Evolutionary conservation across 2,329 filamentous ascomycete species (phyloP).

Genomic region (Stagonosporopsis chrysanthemi): DNA sequence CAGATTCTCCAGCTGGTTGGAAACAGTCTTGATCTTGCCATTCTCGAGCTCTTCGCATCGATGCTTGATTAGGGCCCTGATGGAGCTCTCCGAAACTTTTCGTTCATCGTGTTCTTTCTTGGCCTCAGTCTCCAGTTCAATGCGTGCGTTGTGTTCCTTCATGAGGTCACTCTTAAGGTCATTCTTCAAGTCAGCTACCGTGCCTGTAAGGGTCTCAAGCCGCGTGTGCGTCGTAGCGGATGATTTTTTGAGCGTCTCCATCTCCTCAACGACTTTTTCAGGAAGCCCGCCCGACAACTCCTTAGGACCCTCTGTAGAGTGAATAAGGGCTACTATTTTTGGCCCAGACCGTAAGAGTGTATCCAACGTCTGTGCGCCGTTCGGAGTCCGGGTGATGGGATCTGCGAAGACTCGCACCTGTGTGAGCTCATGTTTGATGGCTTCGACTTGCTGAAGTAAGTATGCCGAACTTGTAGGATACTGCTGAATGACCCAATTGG

Average conservation of each 20-base stretch:
- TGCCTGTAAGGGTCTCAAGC: neutral
- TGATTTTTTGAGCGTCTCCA: neutral
- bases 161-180: neutral
- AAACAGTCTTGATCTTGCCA: neutral
- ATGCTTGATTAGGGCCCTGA: neutral
- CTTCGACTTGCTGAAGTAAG: conserved; percentile 9
- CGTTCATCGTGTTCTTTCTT: conserved; percentile 7
- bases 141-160: neutral
- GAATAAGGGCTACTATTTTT: conserved; percentile 7
- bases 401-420: conserved; percentile 5
- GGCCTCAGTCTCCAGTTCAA: conserved; percentile 6
- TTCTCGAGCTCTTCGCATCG: neutral
- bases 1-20: neutral
- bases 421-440: conserved; percentile 13
- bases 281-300: neutral
- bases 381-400: conserved; percentile 7
- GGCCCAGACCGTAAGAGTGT: conserved; percentile 4
- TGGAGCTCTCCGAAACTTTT: neutral
- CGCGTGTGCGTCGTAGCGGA: neutral
- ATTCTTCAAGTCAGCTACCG: neutral
- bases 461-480: conserved; percentile 22
- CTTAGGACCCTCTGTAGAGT: neutral
- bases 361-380: neutral
- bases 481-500: conserved; percentile 29
- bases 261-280: neutral